These are phyloP conservation scores for Platanthera zijinensis DNA, from an alignment of 106 monocot genomes.

Conservation along the genomic window DNA sequence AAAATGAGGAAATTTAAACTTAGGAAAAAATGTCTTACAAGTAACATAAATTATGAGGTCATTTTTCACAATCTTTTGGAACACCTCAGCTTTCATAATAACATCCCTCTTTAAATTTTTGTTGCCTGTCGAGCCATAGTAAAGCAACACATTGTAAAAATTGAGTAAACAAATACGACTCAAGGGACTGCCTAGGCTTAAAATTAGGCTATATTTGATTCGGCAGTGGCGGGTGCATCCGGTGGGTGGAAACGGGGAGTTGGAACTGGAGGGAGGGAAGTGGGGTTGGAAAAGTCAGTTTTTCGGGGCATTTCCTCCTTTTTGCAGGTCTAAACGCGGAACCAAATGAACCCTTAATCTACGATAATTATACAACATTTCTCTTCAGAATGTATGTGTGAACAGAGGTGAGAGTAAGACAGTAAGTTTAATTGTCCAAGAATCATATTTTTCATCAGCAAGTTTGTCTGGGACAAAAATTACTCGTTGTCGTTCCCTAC, in stretches of 20 bases:
- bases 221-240: too few relatives aligned
- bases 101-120: neutral
- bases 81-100: neutral
- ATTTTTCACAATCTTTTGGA: neutral
- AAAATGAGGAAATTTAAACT: neutral
- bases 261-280: too few relatives aligned
- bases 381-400: neutral
- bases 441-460: neutral
- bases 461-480: neutral
- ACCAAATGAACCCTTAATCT: neutral
- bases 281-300: too few relatives aligned
- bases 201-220: neutral
- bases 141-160: neutral
- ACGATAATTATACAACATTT: neutral
- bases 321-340: too few relatives aligned
- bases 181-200: neutral
- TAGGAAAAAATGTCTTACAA: neutral
- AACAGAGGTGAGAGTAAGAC: neutral
- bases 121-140: neutral
- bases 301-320: too few relatives aligned
- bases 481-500: neutral
- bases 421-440: neutral
- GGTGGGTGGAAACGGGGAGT: too few relatives aligned
- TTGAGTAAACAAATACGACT: neutral
- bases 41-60: neutral